These are phyloP conservation scores for Sporodiniella umbellata DNA, from an alignment of 371 early-diverging fungal species.

Conservation along the genomic window DNA sequence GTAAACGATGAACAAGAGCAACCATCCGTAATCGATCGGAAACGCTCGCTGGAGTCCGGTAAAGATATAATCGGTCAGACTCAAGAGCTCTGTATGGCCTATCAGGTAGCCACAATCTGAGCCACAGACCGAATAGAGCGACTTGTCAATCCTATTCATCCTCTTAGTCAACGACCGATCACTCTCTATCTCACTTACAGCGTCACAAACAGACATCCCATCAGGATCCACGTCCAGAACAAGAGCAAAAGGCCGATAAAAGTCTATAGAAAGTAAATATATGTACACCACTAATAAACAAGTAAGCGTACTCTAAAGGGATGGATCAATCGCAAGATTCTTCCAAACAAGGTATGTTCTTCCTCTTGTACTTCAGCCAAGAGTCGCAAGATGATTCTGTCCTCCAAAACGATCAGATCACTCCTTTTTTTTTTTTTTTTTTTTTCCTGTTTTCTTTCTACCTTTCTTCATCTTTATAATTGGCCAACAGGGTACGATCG, in stretches of 20 bases:
- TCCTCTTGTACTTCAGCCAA: conserved; percentile 25
- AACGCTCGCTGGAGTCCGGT: conserved; percentile 53
- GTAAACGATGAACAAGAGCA: conserved; percentile 49
- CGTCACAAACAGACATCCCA: conserved; percentile 42
- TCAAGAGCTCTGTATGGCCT: conserved; percentile 50
- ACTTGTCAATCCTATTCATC: conserved; percentile 50
- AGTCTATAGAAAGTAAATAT: conserved; percentile 19
- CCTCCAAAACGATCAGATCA: not conserved
- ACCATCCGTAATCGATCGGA: conserved; percentile 53
- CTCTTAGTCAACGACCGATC: too few relatives aligned
- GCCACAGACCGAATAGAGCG: conserved; percentile 56
- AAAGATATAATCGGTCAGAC: conserved; percentile 58
- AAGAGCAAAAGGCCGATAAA: conserved; percentile 31
- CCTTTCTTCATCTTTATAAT: conserved; percentile 41
- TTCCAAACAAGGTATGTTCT: conserved; percentile 9
- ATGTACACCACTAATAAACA: too few relatives aligned
- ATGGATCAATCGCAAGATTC: conserved; percentile 10
- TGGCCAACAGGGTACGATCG: conserved; percentile 37
- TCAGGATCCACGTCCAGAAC: conserved; percentile 26
- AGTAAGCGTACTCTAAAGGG: conserved; percentile 10
- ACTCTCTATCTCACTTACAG: conserved; percentile 40
- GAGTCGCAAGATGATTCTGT: conserved; percentile 24
- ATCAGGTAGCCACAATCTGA: conserved; percentile 62
- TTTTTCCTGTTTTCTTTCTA: conserved; percentile 7
- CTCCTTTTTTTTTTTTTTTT: not conserved